Evolutionary conservation across 2,329 filamentous ascomycete species (phyloP).

Genomic region (Didymella keratinophila): DNA sequence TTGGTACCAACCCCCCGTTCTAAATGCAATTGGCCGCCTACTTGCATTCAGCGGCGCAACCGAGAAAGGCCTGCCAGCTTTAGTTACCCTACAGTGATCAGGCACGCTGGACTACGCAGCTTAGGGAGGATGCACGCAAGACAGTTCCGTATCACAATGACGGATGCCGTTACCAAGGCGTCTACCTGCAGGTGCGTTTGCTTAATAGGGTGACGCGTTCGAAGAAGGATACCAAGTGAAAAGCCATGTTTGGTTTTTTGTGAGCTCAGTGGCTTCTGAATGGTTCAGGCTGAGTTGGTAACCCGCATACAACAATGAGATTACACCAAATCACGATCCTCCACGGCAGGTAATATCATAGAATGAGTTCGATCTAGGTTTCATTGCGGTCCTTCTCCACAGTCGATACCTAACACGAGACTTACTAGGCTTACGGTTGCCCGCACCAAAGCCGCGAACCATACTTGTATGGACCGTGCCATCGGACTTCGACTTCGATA

Average conservation of each 20-base stretch:
- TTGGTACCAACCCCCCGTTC: slow-evolving; percentile 9
- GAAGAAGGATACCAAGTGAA: not conserved
- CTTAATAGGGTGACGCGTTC: slow-evolving; percentile 42
- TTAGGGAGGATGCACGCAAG: slow-evolving; percentile 16
- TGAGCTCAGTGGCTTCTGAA: slow-evolving; percentile 6
- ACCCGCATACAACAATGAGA: not conserved
- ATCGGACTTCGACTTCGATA: slow-evolving; percentile 25
- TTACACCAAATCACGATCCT: not conserved
- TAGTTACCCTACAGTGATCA: slow-evolving; percentile 8
- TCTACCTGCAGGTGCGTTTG: slow-evolving; percentile 34
- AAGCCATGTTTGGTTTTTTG: not conserved
- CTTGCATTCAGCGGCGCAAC: not conserved
- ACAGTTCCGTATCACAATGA: slow-evolving; percentile 25
- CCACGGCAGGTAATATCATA: not conserved
- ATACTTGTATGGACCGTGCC: slow-evolving; percentile 26
- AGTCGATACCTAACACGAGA: slow-evolving; percentile 12
- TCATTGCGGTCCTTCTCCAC: slow-evolving; percentile 2
- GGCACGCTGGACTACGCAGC: slow-evolving; percentile 8
- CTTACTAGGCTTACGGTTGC: slow-evolving; percentile 26
- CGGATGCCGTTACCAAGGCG: slow-evolving; percentile 24
- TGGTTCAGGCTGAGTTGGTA: not conserved
- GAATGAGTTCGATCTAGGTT: not conserved
- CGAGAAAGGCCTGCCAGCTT: slow-evolving; percentile 5
- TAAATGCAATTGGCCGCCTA: slow-evolving; percentile 3
- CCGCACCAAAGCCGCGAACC: slow-evolving; percentile 28